Base-by-base conservation (phyloP, 106 monocot genomes). In the Acorus calamus region DNA sequence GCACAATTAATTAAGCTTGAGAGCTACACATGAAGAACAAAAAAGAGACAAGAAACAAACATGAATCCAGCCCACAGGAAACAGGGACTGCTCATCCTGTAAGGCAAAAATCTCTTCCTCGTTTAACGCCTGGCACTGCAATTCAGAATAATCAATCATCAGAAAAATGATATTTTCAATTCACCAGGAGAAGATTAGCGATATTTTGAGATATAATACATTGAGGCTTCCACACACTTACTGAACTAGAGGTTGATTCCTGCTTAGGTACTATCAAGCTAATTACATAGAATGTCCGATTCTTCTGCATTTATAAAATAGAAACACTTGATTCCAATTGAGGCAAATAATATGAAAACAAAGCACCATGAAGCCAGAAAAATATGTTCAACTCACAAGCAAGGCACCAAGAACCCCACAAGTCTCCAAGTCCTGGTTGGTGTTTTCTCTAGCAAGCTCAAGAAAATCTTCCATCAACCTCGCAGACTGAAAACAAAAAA, bases 31-130 rank as follows among this genome's bases (percentile, higher is more conserved):
- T n/a, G 43, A 6, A 8, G 53, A 0, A 14, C 3, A 56, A 11
- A 53, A 47, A 62, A 4, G 10, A 28, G 42, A 44, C 7, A 3
- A 67, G 52, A 65, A 63, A 88, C 83, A 57, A 60, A 96, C 94
- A 74, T 96, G 94, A 70, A 96, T 96, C 94, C 94, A 96, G 69
- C 94, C 94, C 46, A 80, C 77, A 46, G 94, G 82, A 47, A 78
- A 81, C 69, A 89, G 90, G 14, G 87, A 87, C 51, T 76, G 70
- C 56, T 80, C 76, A 44, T 76, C 82, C 60, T 80, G 78, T 69
- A 86, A 72, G 2, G 84, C 76, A 79, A 78, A 79, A 61, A 96
- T 90, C 66, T 96, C 94, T 77, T 90, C 94, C 62, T 96, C 94
- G 69, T 76, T 87, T 63, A 73, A 60, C 3, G 94, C 94, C 47